Evolutionary conservation across 768 basidiomycete species (phyloP).

Genomic region (Lentinula raphanica): DNA sequence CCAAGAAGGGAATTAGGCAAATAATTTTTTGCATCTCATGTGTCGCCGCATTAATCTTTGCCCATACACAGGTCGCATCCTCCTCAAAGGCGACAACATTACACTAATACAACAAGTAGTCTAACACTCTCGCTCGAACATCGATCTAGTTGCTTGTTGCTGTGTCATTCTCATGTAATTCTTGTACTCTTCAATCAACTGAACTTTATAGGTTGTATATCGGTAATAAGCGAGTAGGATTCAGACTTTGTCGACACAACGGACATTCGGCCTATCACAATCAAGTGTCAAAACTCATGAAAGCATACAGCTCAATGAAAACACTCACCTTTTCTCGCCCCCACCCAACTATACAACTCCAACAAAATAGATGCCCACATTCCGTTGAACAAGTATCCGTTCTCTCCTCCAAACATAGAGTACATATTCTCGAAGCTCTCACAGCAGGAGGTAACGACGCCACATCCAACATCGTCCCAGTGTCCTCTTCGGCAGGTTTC

Average conservation of each 20-base stretch:
- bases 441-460: conserved; percentile 43
- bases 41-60: not conserved
- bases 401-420: conserved; percentile 80
- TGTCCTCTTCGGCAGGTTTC: conserved; percentile 65
- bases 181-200: not conserved
- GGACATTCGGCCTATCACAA: conserved; percentile 74
- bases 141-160: not conserved
- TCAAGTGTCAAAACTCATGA: not conserved
- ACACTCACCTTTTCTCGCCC: conserved; percentile 72
- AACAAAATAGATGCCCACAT: conserved; percentile 87
- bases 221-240: conserved; percentile 64
- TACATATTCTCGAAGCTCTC: conserved; percentile 65
- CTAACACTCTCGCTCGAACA: conserved; percentile 13
- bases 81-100: conserved; percentile 97
- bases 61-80: conserved; percentile 73
- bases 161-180: conserved; percentile 1
- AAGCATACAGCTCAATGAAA: not conserved
- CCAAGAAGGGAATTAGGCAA: conserved; percentile 79
- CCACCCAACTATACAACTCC: conserved; percentile 88
- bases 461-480: conserved; percentile 61
- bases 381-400: conserved; percentile 80
- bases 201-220: conserved; percentile 74
- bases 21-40: conserved; percentile 17
- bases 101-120: conserved; percentile 84
- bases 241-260: conserved; percentile 73